Base-by-base conservation (phyloP, 345 rosid species). In the Citrus sp. region DNA sequence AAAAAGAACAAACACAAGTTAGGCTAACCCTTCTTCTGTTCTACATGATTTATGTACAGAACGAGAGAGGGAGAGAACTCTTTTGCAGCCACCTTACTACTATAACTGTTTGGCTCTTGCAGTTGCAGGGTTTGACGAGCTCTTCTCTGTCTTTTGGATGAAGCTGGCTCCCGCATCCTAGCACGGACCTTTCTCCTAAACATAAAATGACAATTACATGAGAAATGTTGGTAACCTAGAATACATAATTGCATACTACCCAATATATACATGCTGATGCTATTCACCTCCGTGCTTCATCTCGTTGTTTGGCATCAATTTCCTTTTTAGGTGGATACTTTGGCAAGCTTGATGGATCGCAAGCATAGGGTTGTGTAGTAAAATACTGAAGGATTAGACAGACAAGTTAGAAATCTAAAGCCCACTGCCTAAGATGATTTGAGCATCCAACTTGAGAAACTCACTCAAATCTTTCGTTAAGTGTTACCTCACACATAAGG, bases 311-410 rank as follows among this genome's bases (percentile, higher is more conserved):
- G 59, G 91, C 97, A 83, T 92, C 95, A 80, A 92, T 87, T 85
- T 92, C 97, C 78, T 86, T 92, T 80, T 87, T 92, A 67, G 97
- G 93, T 65, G 94, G 85, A 81, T 92, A 92, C 82, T 85, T 88
- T 73, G 95, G 95, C 81, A 92, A 82, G 79, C 82, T 82, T 76
- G 95, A 91, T 30, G 97, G 93, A 22, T 89, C 90, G 73, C 93
- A 91, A 0, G 97, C 87, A 59, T 81, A 87, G 58, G 97, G 97
- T 77, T 65, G 74, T 63, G 89, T 87, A 54, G 72, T 84, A 85
- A 92, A 90, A 79, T 88, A 90, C 97, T 90, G 85, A 46, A 74
- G 63, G 21, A 10, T 38, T 69, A 75, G 54, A 67, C 55, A 65
- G 63, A 12, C 35, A 46, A 72, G 49, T 46, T 54, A 76, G 76